Evolutionary conservation across 352 stramenopile species (phyloP).

Genomic region (Pythium vanterpoolii): DNA sequence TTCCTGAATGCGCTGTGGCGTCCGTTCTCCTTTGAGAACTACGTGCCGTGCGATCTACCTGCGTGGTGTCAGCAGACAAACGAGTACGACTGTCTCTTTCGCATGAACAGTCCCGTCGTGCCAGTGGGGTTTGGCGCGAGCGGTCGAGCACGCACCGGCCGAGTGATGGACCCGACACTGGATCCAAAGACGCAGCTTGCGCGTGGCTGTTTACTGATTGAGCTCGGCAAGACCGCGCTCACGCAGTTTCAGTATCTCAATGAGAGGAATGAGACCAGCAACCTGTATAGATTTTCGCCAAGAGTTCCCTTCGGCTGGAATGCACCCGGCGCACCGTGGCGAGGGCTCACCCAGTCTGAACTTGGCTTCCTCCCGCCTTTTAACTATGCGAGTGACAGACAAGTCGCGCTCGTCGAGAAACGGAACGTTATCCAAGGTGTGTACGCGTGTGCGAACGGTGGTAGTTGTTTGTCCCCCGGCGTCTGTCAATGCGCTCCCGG

Average conservation of each 20-base stretch:
- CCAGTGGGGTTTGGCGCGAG: conserved; percentile 34
- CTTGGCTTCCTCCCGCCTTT: conserved; percentile 63
- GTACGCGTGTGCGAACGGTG: conserved; percentile 95
- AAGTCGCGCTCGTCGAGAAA: conserved; percentile 90
- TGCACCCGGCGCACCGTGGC: conserved; percentile 61
- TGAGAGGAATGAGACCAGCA: conserved; percentile 66
- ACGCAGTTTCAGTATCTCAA: conserved; percentile 89
- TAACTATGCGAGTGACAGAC: conserved; percentile 60
- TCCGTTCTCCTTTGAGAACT: conserved; percentile 66
- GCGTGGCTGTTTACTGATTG: conserved; percentile 71
- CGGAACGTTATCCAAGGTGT: conserved; percentile 86
- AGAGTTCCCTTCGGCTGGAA: conserved; percentile 82
- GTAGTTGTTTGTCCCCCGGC: conserved; percentile 87
- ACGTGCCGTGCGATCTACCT: conserved; percentile 88
- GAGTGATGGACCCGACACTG: conserved; percentile 22
- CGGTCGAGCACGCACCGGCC: conserved; percentile 25
- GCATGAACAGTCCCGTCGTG: conserved; percentile 36
- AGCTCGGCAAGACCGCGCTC: conserved; percentile 76
- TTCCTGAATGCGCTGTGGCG: conserved; percentile 56
- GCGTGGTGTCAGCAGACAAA: conserved; percentile 91
- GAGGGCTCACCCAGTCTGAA: conserved; percentile 41
- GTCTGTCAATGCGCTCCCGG: conserved; percentile 89
- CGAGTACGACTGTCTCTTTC: conserved; percentile 91
- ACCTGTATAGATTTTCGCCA: conserved; percentile 82
- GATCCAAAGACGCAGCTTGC: conserved; percentile 19